Evolutionary conservation across 2,329 filamentous ascomycete genomes (phyloP), one percentile per base, ranked within the genome.

Genomic region (Diplocarpon rosae): DNA sequence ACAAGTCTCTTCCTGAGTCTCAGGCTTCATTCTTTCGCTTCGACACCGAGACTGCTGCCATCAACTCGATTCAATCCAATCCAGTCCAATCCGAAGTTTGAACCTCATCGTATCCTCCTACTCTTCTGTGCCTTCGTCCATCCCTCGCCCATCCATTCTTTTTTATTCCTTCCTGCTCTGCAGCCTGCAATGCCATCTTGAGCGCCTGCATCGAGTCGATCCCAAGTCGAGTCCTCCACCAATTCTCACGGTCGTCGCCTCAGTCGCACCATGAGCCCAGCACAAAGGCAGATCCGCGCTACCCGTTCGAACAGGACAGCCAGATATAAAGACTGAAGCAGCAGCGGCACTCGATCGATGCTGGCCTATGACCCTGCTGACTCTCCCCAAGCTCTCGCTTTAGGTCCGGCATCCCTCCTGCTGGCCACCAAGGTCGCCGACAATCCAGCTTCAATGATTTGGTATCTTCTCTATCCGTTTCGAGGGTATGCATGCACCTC

Each of bases 391-490:
- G 54, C 46, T 40, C 17, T 51, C 14, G 51, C 49, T 11, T 24
- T 53, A 39, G 49, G 42, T 20, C 39, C 45, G 7, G 28, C 43
- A 16, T 45, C 41, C n/a, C 17, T 52, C 37, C 32, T 54, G 10
- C 43, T 54, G 41, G 46, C 45, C 27, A 42, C 46, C 37, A 51
- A 50, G 32, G 42, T 49, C 36, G 48, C 47, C 37, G 34, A 41
- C 29, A 53, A 49, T 34, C 49, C 48, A 37, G 50, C 49, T 43
- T 47, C 51, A 39, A 72, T 85, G 81, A 81, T 85, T 66, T 85
- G 81, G 81, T 85, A 83, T 68, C 66, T 88, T 41, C 68, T 88
- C 53, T 87, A 83, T 67, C 83, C 83, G 59, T 69, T 88, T 55
- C 74, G 83, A 73, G 81, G 83, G 82, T 85, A 66, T 64, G 80